A percentile compares a stretch with the other conserved stretches of the same genome.
Evolutionary conservation across 169 alveolate species (phyloP).

Genomic region (Cryptosporidium andersoni): DNA sequence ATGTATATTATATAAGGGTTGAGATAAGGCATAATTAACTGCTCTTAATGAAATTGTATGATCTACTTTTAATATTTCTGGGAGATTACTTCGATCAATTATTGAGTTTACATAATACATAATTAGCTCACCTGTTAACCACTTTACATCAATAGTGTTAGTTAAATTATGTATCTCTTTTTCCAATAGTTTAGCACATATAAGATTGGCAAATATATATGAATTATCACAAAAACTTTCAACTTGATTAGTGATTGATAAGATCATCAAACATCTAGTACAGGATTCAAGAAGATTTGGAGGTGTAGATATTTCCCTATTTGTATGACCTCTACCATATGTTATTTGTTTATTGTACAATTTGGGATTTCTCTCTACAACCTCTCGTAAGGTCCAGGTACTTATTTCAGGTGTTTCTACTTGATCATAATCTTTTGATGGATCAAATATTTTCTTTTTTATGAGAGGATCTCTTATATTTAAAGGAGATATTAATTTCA

Average conservation of each 20-base stretch:
- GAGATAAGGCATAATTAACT: slow-evolving; percentile 49
- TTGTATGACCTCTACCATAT: neutral
- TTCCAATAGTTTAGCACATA: slow-evolving; percentile 55
- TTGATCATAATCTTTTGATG: neutral
- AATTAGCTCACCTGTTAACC: slow-evolving; percentile 47
- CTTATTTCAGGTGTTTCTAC: no score
- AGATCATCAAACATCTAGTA: slow-evolving; percentile 29
- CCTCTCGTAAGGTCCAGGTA: no score
- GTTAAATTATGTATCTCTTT: slow-evolving; percentile 39
- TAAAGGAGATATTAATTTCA: slow-evolving; percentile 15
- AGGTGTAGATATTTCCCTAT: neutral
- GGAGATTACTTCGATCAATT: slow-evolving; percentile 6
- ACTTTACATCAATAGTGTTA: slow-evolving; percentile 30
- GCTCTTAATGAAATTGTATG: slow-evolving; percentile 59
- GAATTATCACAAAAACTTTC: slow-evolving; percentile 45
- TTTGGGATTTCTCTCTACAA: no score
- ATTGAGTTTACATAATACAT: slow-evolving; percentile 17
- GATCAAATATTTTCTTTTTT: neutral
- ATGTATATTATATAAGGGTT: slow-evolving; percentile 24
- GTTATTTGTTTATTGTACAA: neutral
- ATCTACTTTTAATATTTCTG: slow-evolving; percentile 10
- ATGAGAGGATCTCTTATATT: neutral
- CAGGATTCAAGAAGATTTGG: slow-evolving; percentile 32
- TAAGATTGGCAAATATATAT: slow-evolving; percentile 44
- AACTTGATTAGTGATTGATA: slow-evolving; percentile 40